Conservation (phyloP, 2,329 filamentous ascomycete species). For the Fusarium robinianum region DNA sequence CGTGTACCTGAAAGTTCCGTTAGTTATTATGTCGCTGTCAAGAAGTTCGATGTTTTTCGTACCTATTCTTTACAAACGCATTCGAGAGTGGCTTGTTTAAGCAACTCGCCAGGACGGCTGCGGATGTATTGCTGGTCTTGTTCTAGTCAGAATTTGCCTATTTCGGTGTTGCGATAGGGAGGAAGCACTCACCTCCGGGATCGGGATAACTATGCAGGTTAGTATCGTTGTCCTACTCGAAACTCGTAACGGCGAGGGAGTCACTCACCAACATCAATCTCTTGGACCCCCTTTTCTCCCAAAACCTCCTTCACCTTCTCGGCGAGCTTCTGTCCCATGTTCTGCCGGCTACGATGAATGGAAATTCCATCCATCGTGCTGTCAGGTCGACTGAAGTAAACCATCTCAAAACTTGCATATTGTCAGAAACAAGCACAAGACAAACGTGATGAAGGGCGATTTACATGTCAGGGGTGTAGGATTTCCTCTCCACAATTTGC, state of each 20-base stretch:
- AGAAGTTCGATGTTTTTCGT: too few relatives aligned
- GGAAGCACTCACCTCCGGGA: slow-evolving; percentile 49
- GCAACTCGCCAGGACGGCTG: slow-evolving; percentile 73
- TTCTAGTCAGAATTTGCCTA: not conserved
- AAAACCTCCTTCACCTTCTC: slow-evolving; percentile 70
- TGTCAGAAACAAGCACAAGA: too few relatives aligned
- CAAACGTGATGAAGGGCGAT: not conserved
- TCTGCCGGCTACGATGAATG: slow-evolving; percentile 79
- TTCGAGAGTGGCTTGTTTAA: slow-evolving; percentile 78
- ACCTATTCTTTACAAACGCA: slow-evolving; percentile 88
- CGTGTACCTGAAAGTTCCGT: not conserved
- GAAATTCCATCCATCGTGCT: slow-evolving; percentile 85
- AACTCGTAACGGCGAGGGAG: not conserved
- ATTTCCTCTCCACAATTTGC: slow-evolving; percentile 69
- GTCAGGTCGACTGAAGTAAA: slow-evolving; percentile 86
- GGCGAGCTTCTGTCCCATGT: slow-evolving; percentile 84
- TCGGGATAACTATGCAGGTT: slow-evolving; percentile 67
- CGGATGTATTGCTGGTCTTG: slow-evolving; percentile 79
- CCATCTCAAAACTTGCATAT: slow-evolving; percentile 44
- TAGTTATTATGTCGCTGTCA: not conserved
- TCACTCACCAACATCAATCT: slow-evolving; percentile 68
- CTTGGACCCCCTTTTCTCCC: slow-evolving; percentile 68
- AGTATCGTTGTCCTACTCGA: slow-evolving; percentile 10
- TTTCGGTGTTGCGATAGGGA: too few relatives aligned
- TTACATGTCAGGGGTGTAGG: slow-evolving; percentile 71